These are phyloP conservation scores for Trichosanthes truncata DNA, from an alignment of 306 rosid species.

Conservation along the genomic window DNA sequence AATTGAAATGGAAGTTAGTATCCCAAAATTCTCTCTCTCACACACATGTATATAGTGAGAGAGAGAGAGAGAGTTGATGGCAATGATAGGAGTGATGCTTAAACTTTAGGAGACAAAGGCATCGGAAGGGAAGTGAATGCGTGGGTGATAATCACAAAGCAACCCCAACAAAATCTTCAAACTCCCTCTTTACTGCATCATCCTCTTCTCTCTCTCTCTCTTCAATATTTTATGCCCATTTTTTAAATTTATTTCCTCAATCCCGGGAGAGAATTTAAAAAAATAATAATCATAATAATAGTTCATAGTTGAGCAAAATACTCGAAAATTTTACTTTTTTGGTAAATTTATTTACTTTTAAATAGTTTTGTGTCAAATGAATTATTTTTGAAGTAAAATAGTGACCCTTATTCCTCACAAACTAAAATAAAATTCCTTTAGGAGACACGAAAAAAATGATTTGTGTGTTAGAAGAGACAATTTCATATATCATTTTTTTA, in stretches of 20 bases:
- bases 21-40: background rate
- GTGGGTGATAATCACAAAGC: slow-evolving; percentile 23
- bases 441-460: too few species aligned
- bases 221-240: background rate
- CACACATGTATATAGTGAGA: background rate
- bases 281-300: background rate
- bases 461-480: too few species aligned
- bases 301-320: background rate
- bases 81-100: slow-evolving; percentile 28
- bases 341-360: too few species aligned
- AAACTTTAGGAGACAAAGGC: slow-evolving; percentile 46
- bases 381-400: too few species aligned
- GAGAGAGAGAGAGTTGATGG: slow-evolving; percentile 21
- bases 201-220: background rate
- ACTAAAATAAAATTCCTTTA: background rate
- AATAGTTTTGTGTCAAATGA: background rate
- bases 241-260: background rate
- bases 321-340: background rate
- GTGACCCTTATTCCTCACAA: background rate
- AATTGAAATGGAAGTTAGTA: background rate
- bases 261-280: background rate
- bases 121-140: slow-evolving; percentile 21
- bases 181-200: slow-evolving; percentile 17
- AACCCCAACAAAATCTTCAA: slow-evolving; percentile 21
- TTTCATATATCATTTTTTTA: too few species aligned